Base-by-base conservation (phyloP, 306 rosid species). In the Rosa chinensis region DNA sequence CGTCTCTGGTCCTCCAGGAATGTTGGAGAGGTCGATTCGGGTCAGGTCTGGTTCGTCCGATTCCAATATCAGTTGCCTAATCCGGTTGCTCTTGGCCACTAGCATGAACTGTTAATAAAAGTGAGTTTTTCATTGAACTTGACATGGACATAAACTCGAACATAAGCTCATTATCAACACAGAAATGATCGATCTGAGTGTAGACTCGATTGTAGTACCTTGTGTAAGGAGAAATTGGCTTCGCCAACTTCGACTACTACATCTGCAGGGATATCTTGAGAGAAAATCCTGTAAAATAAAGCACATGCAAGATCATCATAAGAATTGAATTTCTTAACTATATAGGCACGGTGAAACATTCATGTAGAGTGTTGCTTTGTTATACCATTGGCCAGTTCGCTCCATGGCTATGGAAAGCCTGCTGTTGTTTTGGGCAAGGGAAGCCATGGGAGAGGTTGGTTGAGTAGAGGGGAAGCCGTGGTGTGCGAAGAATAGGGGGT, bases 361-460 rank as follows among this genome's bases (percentile, higher is more conserved):
- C 25, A 50, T 11, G 13, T 58, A 28, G 61, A 70, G 70, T 43
- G 18, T 35, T 4, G 50, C n/a, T 3, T 20, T 4, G 21, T 73
- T 55, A 5, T 70, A 94, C 98, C 99, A 94, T 66, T 91, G 96
- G 48, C 92, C 97, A 0, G 99, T 91, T 90, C 99, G 90, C 82
- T 91, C 97, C 99, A 94, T 89, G 83, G 97, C 97, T 43, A 77
- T 81, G 67, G 97, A 88, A 61, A 81, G 70, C 70, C 92, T 86
- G 47, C n/a, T 83, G 81, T 61, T 86, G 62, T 78, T 55, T 35
- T 59, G 80, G 52, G 63, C 44, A 10, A 86, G 66, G 50, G 84
- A 59, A 12, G 89, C 94, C 98, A 92, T 88, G 85, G 49, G 58
- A 59, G 78, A 75, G 59, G 21, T 75, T 28, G 58, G 59, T 4